A percentile compares a stretch with the other conserved stretches of the same genome.
Conservation (phyloP, 768 basidiomycete genomes). For the Termitomyces sp. region DNA sequence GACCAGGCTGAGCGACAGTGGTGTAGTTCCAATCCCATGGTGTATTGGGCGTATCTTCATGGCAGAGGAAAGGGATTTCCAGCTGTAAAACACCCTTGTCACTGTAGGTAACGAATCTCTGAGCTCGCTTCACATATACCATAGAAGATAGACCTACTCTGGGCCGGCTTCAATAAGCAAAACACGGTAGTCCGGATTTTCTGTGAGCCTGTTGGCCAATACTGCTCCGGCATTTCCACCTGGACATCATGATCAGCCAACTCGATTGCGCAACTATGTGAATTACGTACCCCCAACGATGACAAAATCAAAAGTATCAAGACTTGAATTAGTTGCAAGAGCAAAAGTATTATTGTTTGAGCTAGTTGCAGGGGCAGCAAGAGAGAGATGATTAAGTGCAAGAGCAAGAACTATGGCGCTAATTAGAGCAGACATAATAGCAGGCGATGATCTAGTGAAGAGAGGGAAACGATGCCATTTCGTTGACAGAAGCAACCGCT, state of each 20-base stretch:
- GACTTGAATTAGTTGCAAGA: background rate
- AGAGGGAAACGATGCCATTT: background rate
- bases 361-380: background rate
- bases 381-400: background rate
- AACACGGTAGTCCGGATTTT: conserved; percentile 5
- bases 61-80: conserved; percentile 5
- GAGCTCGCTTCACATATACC: background rate
- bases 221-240: conserved; percentile 9
- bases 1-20: conserved; percentile 4
- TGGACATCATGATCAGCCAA: background rate
- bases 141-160: background rate
- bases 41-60: conserved; percentile 1
- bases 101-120: background rate
- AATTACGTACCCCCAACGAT: conserved; percentile 5
- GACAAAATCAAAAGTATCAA: conserved; percentile 1
- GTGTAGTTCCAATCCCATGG: conserved; percentile 5
- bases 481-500: background rate
- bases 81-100: background rate
- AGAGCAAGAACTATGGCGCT: background rate
- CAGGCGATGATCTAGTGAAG: background rate
- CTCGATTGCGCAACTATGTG: background rate
- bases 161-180: conserved; percentile 8
- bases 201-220: conserved; percentile 6
- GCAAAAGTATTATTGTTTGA: background rate
- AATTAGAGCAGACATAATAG: background rate